These are phyloP conservation scores for Saccharum hybrid DNA, from an alignment of 202 grass and related monocot species.

Conservation along the genomic window DNA sequence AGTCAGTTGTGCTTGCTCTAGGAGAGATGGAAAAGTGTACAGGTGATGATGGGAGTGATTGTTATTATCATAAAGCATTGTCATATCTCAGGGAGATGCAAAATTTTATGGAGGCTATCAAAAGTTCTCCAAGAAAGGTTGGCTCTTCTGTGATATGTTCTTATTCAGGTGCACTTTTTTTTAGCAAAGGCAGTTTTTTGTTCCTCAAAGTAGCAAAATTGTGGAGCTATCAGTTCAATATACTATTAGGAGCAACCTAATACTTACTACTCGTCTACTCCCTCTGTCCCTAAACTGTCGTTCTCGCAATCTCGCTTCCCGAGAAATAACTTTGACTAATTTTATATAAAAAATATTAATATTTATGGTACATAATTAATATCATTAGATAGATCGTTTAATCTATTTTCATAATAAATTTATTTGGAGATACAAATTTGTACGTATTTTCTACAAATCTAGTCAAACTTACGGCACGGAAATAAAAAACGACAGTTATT, in stretches of 20 bases:
- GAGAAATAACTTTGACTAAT: too few relatives aligned
- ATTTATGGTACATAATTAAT: too few relatives aligned
- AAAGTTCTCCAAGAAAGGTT: conserved; percentile 82
- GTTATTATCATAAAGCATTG: conserved; percentile 68
- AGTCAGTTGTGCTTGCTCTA: conserved; percentile 79
- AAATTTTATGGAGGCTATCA: conserved; percentile 87
- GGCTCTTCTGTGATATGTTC: conserved; percentile 39
- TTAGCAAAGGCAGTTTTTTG: conserved; percentile 6
- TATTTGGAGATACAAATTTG: too few relatives aligned
- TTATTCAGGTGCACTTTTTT: conserved; percentile 31
- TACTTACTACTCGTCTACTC: background rate
- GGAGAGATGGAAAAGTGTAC: conserved; percentile 74
- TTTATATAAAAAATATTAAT: too few relatives aligned
- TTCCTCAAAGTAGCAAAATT: conserved; percentile 16
- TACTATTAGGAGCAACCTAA: conserved; percentile 16
- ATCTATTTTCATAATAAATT: too few relatives aligned
- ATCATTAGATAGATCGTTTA: too few relatives aligned
- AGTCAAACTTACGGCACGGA: too few relatives aligned
- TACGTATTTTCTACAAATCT: too few relatives aligned
- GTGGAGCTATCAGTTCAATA: conserved; percentile 3
- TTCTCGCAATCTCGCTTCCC: too few relatives aligned
- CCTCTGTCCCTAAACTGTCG: too few relatives aligned
- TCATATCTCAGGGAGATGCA: conserved; percentile 81
- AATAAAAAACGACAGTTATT: too few relatives aligned
- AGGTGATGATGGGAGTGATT: conserved; percentile 51